Evolutionary conservation across 2,329 filamentous ascomycete genomes (phyloP).

Genomic region (Curvularia lunata): DNA sequence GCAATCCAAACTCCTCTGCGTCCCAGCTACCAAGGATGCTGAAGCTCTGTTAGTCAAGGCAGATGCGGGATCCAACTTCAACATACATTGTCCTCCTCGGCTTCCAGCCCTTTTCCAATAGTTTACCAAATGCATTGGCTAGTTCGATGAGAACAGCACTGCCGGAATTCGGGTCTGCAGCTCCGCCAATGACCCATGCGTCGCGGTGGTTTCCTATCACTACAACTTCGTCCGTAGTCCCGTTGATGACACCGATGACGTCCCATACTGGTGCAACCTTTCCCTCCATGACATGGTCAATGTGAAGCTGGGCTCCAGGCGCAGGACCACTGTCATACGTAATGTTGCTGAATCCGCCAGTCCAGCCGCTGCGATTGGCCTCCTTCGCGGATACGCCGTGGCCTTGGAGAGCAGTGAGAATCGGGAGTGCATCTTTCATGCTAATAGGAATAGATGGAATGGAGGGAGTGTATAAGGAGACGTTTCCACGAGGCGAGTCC

Average conservation of each 20-base stretch:
- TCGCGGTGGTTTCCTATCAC: constrained; percentile 62
- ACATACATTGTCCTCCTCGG: constrained; percentile 57
- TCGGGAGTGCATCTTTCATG: constrained; percentile 77
- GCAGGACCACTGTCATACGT: constrained; percentile 51
- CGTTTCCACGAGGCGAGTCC: constrained; percentile 68
- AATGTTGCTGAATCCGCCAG: constrained; percentile 43
- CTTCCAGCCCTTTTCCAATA: constrained; percentile 58
- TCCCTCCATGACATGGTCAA: constrained; percentile 77
- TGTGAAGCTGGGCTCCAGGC: constrained; percentile 52
- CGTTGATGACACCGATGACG: constrained; percentile 70
- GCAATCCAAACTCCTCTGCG: constrained; percentile 49
- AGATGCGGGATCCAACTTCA: constrained; percentile 47
- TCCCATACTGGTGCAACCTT: constrained; percentile 82
- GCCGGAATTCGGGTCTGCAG: constrained; percentile 60
- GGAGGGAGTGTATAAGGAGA: constrained; percentile 61
- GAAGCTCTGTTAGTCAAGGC: constrained; percentile 46
- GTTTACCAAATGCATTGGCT: constrained; percentile 56
- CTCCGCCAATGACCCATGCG: constrained; percentile 61
- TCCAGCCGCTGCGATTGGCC: constrained; percentile 49
- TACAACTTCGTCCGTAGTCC: constrained; percentile 61
- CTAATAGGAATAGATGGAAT: constrained; percentile 91
- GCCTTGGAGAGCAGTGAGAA: constrained; percentile 82
- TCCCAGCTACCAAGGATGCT: constrained; percentile 53
- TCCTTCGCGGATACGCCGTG: constrained; percentile 66
- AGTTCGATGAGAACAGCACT: constrained; percentile 58